Conservation (phyloP, 116 monocot species). For the Iris pallida region DNA sequence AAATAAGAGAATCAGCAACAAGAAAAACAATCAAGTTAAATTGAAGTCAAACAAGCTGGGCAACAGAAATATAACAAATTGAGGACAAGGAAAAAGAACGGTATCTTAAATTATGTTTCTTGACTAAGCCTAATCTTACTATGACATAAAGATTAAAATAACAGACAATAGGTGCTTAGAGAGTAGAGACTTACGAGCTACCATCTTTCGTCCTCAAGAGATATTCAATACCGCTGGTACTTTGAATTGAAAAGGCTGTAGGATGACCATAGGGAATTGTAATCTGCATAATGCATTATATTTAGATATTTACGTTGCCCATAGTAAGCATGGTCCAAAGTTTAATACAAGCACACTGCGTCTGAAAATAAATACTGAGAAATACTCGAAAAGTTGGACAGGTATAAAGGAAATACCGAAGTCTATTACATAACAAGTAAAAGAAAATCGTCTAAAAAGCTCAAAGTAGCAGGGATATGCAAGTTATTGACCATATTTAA, state of each 20-base stretch:
- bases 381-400: neutral
- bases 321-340: neutral
- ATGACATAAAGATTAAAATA: neutral
- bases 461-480: too few species aligned
- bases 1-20: constrained; percentile 10
- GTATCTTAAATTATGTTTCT: neutral
- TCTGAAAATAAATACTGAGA: neutral
- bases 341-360: neutral
- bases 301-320: too few species aligned
- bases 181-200: constrained; percentile 25
- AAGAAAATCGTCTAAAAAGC: too few species aligned
- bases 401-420: too few species aligned
- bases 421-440: too few species aligned
- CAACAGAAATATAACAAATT: too few species aligned
- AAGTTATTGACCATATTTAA: too few species aligned
- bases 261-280: constrained; percentile 37
- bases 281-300: constrained; percentile 25
- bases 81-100: neutral
- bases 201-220: constrained; percentile 27
- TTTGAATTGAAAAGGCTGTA: constrained; percentile 37
- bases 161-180: neutral
- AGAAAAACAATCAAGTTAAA: neutral
- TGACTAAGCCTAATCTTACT: constrained; percentile 1
- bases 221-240: constrained; percentile 29
- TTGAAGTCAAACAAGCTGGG: too few species aligned